Percentiles rank a stretch among this genome's conserved stretches.
Conservation (phyloP, 1,284 basidiomycete species). For the Sanghuangporus sanghuang region DNA sequence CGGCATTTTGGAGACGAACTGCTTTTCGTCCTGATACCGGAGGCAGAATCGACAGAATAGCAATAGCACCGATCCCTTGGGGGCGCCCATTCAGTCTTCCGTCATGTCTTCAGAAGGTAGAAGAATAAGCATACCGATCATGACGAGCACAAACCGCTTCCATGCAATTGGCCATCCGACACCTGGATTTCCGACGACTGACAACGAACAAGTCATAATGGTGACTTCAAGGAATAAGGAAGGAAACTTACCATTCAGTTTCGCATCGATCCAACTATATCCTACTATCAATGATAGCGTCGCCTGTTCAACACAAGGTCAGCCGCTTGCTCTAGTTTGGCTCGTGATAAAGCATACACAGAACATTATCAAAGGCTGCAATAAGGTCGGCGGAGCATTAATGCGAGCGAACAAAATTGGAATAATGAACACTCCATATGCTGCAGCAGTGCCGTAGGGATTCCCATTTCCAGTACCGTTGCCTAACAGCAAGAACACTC, state of each 20-base stretch:
- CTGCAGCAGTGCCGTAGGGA: slow-evolving; percentile 52
- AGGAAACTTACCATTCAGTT: slow-evolving; percentile 26
- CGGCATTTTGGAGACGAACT: slow-evolving; percentile 42
- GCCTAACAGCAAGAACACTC: slow-evolving; percentile 31
- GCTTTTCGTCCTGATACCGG: slow-evolving; percentile 44
- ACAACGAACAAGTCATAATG: neutral
- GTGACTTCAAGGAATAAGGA: neutral
- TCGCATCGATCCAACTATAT: slow-evolving; percentile 59
- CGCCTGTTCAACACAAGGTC: slow-evolving; percentile 25
- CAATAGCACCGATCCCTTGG: slow-evolving; percentile 39
- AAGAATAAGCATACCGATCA: slow-evolving; percentile 36
- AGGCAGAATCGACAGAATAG: slow-evolving; percentile 46
- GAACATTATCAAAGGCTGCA: slow-evolving; percentile 34
- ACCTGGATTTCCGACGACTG: slow-evolving; percentile 41
- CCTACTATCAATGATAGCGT: slow-evolving; percentile 46
- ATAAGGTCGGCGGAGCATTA: slow-evolving; percentile 39
- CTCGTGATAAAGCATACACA: slow-evolving; percentile 26
- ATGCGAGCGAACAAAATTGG: slow-evolving; percentile 53
- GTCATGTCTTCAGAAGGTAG: neutral
- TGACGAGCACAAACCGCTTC: slow-evolving; percentile 41
- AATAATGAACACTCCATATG: slow-evolving; percentile 43
- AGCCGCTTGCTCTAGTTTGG: neutral
- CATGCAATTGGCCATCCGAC: slow-evolving; percentile 51
- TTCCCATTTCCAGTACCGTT: slow-evolving; percentile 48
- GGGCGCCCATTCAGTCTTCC: neutral